Percentiles rank a stretch among this genome's conserved stretches.
Evolutionary conservation across 805 yeast species (phyloP).

Genomic region (Nakazawaea peltata): DNA sequence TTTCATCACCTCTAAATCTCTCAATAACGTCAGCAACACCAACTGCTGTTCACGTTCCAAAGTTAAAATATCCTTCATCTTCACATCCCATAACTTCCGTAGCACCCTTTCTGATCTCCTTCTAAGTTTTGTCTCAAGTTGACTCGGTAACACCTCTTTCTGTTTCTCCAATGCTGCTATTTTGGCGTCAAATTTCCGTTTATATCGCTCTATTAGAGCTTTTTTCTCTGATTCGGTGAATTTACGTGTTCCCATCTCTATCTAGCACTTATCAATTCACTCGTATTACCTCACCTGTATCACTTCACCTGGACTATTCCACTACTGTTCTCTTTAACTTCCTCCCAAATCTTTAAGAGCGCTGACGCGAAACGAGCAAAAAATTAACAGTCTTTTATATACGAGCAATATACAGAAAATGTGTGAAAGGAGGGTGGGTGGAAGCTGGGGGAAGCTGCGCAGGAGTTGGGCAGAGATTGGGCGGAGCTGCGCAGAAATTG

Average conservation of each 20-base stretch:
- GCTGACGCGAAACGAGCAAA: too few species aligned
- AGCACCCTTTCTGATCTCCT: conserved; percentile 38
- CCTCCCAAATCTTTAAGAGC: too few species aligned
- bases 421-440: too few species aligned
- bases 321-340: too few species aligned
- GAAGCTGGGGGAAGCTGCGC: too few species aligned
- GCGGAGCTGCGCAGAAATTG: too few species aligned
- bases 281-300: too few species aligned
- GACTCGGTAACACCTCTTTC: conserved; percentile 12
- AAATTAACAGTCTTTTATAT: too few species aligned
- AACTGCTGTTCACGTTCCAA: conserved; percentile 34
- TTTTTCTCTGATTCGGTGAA: conserved; percentile 29
- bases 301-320: too few species aligned
- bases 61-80: conserved; percentile 32
- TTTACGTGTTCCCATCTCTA: conserved; percentile 5
- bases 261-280: too few species aligned
- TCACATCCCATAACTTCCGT: conserved; percentile 41
- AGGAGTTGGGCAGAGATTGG: too few species aligned
- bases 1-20: conserved; percentile 15
- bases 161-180: conserved; percentile 18
- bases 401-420: too few species aligned
- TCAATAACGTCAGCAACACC: conserved; percentile 23
- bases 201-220: conserved; percentile 22
- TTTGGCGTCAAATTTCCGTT: conserved; percentile 15
- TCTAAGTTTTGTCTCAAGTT: conserved; percentile 27